Evolutionary conservation across 1,284 basidiomycete genomes (phyloP).

Genomic region (Marasmius oreades): DNA sequence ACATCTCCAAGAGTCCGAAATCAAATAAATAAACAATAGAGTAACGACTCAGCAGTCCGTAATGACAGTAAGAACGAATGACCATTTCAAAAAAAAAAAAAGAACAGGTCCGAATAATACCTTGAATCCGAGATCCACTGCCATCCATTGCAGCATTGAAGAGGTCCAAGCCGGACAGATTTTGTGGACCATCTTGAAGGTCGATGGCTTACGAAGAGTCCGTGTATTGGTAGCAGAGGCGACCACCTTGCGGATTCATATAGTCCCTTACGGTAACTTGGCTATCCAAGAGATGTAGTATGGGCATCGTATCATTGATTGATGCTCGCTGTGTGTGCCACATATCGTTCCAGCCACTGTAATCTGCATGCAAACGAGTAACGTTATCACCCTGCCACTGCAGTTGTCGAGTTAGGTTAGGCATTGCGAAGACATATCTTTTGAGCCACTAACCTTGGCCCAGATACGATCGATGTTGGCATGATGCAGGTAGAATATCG

Average conservation of each 20-base stretch:
- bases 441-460: background rate
- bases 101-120: too few relatives aligned
- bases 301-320: background rate
- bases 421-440: background rate
- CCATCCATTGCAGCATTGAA: too few relatives aligned
- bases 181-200: too few relatives aligned
- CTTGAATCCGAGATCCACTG: too few relatives aligned
- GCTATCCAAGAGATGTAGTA: background rate
- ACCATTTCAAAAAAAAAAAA: too few relatives aligned
- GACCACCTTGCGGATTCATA: background rate
- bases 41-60: too few relatives aligned
- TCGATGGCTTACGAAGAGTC: too few relatives aligned
- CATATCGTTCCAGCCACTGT: background rate
- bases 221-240: constrained; percentile 1
- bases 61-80: too few relatives aligned
- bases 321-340: background rate
- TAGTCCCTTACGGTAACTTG: background rate
- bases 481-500: background rate
- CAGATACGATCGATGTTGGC: constrained; percentile 2
- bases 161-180: too few relatives aligned
- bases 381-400: background rate
- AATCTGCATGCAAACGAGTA: background rate
- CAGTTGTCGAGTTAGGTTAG: too few relatives aligned
- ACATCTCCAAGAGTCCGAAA: too few relatives aligned
- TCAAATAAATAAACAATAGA: too few relatives aligned